Evolutionary conservation across 139 green algal genomes (phyloP).

Genomic region (Coelastrella sp.): DNA sequence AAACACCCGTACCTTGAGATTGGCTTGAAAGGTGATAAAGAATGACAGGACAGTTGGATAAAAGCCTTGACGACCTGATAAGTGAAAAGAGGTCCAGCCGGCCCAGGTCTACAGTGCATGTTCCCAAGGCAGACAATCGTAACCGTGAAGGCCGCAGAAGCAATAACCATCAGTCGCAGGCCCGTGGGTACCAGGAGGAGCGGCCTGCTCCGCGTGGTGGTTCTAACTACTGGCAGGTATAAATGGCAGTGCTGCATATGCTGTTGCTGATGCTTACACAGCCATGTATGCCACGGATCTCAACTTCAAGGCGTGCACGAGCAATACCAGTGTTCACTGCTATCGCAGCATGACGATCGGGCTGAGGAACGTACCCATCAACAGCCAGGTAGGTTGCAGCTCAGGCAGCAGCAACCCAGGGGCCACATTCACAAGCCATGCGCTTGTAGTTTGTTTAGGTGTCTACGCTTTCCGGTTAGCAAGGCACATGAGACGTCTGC

Average conservation of each 20-base stretch:
- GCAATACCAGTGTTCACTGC: background rate
- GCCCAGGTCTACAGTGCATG: background rate
- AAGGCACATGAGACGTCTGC: too few species aligned
- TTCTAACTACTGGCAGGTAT: constrained; percentile 29
- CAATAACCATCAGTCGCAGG: background rate
- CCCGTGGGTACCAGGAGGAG: background rate
- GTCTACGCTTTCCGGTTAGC: too few species aligned
- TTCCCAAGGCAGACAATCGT: background rate
- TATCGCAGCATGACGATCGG: constrained; percentile 21
- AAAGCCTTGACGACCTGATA: constrained; percentile 30
- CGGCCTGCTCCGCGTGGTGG: background rate
- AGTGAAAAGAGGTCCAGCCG: background rate
- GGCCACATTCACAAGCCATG: too few species aligned
- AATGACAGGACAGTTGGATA: constrained; percentile 12
- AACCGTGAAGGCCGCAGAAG: background rate
- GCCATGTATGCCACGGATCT: too few species aligned
- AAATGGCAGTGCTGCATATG: background rate
- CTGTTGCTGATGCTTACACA: too few species aligned
- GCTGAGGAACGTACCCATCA: background rate
- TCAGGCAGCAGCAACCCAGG: too few species aligned
- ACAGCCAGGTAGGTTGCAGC: background rate
- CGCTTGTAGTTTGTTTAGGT: too few species aligned
- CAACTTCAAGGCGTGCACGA: too few species aligned
- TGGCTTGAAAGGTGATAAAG: too few species aligned
- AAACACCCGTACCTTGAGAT: too few species aligned